Conservation (phyloP, 2,329 filamentous ascomycete species). For the Alternaria gaisen region DNA sequence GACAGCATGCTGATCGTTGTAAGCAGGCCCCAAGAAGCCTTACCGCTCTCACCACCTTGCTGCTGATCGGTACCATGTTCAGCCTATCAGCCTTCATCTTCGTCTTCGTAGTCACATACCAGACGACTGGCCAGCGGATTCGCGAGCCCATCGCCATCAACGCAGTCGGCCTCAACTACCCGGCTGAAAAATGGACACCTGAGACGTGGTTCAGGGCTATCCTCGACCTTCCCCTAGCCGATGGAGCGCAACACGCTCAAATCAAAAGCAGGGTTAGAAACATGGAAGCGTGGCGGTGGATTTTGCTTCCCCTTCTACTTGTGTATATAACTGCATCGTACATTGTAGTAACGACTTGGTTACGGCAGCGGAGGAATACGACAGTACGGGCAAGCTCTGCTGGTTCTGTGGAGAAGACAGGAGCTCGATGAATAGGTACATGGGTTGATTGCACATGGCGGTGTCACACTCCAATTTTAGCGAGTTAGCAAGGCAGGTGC, state of each 20-base stretch:
- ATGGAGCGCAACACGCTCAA: slow-evolving; percentile 21
- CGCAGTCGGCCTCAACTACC: slow-evolving; percentile 30
- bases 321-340: slow-evolving; percentile 32
- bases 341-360: slow-evolving; percentile 27
- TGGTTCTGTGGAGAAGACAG: slow-evolving; percentile 25
- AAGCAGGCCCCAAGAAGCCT: slow-evolving; percentile 40
- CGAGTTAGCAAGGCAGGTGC: slow-evolving; percentile 17
- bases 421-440: not conserved
- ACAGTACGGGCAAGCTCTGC: slow-evolving; percentile 11
- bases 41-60: slow-evolving; percentile 47
- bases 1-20: not conserved
- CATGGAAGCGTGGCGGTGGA: slow-evolving; percentile 48
- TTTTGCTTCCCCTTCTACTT: slow-evolving; percentile 41
- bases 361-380: slow-evolving; percentile 32
- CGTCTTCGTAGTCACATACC: slow-evolving; percentile 41
- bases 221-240: slow-evolving; percentile 37
- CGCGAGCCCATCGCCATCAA: slow-evolving; percentile 29
- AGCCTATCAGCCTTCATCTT: slow-evolving; percentile 44
- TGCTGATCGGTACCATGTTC: slow-evolving; percentile 39
- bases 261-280: slow-evolving; percentile 34
- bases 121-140: slow-evolving; percentile 40
- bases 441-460: slow-evolving; percentile 5
- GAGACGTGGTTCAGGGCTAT: slow-evolving; percentile 48
- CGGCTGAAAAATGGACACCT: slow-evolving; percentile 41
- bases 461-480: slow-evolving; percentile 15